Evolutionary conservation across 2,329 filamentous ascomycete species (phyloP).

Genomic region (Rutstroemia sp.): DNA sequence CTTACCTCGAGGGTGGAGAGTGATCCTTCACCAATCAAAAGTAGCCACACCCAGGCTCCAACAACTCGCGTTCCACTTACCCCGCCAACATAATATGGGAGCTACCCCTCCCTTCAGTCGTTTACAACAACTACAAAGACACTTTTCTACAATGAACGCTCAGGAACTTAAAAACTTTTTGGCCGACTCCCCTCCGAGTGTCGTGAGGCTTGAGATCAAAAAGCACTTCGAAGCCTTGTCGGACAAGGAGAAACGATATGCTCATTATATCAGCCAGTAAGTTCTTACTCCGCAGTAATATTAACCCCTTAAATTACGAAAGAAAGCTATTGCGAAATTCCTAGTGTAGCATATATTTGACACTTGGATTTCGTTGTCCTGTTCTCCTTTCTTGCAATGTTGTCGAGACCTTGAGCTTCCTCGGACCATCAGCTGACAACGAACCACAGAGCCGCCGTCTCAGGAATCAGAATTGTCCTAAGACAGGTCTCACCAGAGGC

Average conservation of each 20-base stretch:
- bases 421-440: conserved; percentile 1
- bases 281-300: conserved; percentile 14
- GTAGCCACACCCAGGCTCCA: conserved; percentile 5
- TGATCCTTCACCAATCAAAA: not conserved
- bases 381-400: not conserved
- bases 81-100: conserved; percentile 1
- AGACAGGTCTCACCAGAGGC: conserved; percentile 78
- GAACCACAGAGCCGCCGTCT: conserved; percentile 58
- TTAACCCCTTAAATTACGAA: not conserved
- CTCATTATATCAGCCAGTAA: conserved; percentile 80
- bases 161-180: conserved; percentile 68
- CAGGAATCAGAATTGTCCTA: conserved; percentile 70
- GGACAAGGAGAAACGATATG: conserved; percentile 78
- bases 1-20: too few species aligned
- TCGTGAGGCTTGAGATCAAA: conserved; percentile 84
- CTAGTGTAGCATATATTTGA: too few species aligned
- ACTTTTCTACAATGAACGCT: conserved; percentile 42
- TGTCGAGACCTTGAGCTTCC: not conserved
- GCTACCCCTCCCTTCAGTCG: conserved; percentile 16
- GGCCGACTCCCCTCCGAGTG: conserved; percentile 81
- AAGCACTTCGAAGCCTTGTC: conserved; percentile 79
- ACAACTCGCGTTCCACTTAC: not conserved
- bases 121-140: conserved; percentile 17
- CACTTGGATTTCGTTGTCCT: too few species aligned
- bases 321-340: too few species aligned